Conservation (phyloP, 2,329 filamentous ascomycete species). For the Cercospora zeae-maydis region DNA sequence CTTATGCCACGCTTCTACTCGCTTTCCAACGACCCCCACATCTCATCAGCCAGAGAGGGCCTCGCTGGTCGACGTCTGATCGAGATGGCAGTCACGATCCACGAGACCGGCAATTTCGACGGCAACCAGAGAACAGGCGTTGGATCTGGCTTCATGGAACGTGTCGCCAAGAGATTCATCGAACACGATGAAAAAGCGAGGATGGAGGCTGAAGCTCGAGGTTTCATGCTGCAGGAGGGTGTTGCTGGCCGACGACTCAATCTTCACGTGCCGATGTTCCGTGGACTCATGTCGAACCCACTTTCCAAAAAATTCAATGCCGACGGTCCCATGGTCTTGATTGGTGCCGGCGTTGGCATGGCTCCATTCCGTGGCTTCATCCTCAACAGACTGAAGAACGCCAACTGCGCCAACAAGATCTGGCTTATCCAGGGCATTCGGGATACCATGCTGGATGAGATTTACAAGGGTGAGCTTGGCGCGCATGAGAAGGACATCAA, state of each 20-base stretch:
- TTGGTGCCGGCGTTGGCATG: conserved; percentile 93
- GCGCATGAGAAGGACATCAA: conserved; percentile 67
- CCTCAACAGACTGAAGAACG: conserved; percentile 85
- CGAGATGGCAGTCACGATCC: conserved; percentile 94
- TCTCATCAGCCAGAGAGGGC: conserved; percentile 66
- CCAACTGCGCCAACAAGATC: conserved; percentile 96
- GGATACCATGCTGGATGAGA: conserved; percentile 91
- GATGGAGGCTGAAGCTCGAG: conserved; percentile 40
- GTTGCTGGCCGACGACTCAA: conserved; percentile 46
- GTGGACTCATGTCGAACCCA: conserved; percentile 95
- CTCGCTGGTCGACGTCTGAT: conserved; percentile 73
- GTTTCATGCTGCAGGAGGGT: conserved; percentile 40
- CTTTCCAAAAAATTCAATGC: conserved; percentile 86
- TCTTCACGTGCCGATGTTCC: conserved; percentile 91
- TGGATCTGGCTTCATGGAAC: conserved; percentile 89
- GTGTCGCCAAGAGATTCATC: conserved; percentile 70
- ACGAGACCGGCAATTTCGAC: conserved; percentile 78
- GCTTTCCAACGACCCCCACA: conserved; percentile 89
- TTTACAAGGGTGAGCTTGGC: conserved; percentile 95
- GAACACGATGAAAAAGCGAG: conserved; percentile 62
- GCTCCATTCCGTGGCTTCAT: conserved; percentile 98
- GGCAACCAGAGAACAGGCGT: conserved; percentile 68
- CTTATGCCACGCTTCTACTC: conserved; percentile 99
- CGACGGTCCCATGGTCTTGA: conserved; percentile 95
- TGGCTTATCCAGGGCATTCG: conserved; percentile 93